These are phyloP conservation scores for Corymbia maculata DNA, from an alignment of 345 rosid species.

Conservation along the genomic window DNA sequence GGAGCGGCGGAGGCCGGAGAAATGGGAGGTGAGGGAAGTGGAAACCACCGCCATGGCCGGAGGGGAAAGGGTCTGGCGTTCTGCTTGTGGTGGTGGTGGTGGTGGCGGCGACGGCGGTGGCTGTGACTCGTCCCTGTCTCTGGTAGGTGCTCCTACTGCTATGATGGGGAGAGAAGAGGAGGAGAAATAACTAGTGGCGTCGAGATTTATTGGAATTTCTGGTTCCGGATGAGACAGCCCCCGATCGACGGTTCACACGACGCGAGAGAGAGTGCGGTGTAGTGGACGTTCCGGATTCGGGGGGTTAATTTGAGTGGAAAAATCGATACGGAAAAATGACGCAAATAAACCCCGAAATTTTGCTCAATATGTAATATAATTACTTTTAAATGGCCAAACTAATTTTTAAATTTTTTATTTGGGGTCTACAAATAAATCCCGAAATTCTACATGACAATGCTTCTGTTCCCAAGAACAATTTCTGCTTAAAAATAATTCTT, in stretches of 20 bases:
- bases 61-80: background rate
- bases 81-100: background rate
- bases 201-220: background rate
- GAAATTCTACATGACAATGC: too few relatives aligned
- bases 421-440: too few relatives aligned
- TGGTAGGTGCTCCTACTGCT: background rate
- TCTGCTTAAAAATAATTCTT: too few relatives aligned
- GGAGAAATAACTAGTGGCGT: background rate
- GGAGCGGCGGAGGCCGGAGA: constrained; percentile 25
- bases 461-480: too few relatives aligned
- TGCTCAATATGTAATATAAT: too few relatives aligned
- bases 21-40: constrained; percentile 24
- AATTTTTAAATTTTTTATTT: too few relatives aligned
- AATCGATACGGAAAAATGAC: too few relatives aligned
- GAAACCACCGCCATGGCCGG: constrained; percentile 50
- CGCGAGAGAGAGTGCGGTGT: background rate
- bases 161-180: background rate
- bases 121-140: background rate
- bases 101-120: background rate
- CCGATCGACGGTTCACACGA: background rate
- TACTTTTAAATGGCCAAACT: background rate
- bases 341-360: background rate
- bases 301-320: background rate
- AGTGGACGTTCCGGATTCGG: background rate
- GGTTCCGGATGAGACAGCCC: background rate